phyloP scores from a whole-genome alignment of 352 stramenopile genomes.

The Globisporangium alternatum region DNA sequence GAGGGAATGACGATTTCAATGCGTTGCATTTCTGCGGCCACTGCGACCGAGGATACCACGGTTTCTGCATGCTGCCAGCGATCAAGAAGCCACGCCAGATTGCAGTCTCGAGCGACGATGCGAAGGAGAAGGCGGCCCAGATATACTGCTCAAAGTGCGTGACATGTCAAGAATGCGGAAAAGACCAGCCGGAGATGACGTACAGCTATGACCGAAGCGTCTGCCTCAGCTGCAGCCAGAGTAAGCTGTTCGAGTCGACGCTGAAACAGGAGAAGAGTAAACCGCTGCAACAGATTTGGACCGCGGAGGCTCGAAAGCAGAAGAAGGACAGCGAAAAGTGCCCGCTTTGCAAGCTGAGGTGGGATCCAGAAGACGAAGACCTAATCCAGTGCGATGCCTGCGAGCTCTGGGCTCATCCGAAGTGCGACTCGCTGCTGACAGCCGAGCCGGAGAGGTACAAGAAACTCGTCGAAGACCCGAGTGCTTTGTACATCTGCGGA shows the following conservation, averaged over 20 bases:
- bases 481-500: conserved; percentile 70
- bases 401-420: conserved; percentile 81
- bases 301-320: conserved; percentile 37
- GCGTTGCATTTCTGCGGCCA: conserved; percentile 35
- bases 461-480: conserved; percentile 60
- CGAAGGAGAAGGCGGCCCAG: background rate
- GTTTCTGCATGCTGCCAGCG: conserved; percentile 42
- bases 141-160: conserved; percentile 77
- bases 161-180: conserved; percentile 48
- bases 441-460: conserved; percentile 60
- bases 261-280: conserved; percentile 49
- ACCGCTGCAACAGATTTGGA: conserved; percentile 60
- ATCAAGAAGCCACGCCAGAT: conserved; percentile 23
- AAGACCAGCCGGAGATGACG: conserved; percentile 37
- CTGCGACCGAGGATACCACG: conserved; percentile 59
- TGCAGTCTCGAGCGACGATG: conserved; percentile 13
- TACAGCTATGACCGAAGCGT: conserved; percentile 64
- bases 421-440: conserved; percentile 63
- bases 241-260: conserved; percentile 46
- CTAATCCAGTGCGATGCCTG: conserved; percentile 88
- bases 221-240: conserved; percentile 61
- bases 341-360: conserved; percentile 70
- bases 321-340: conserved; percentile 74
- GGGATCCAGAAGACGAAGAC: conserved; percentile 69
- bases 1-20: conserved; percentile 21